Percentiles rank a stretch among this genome's conserved stretches.
phyloP scores from a whole-genome alignment of 306 rosid genomes.

The Rubus idaeus region DNA sequence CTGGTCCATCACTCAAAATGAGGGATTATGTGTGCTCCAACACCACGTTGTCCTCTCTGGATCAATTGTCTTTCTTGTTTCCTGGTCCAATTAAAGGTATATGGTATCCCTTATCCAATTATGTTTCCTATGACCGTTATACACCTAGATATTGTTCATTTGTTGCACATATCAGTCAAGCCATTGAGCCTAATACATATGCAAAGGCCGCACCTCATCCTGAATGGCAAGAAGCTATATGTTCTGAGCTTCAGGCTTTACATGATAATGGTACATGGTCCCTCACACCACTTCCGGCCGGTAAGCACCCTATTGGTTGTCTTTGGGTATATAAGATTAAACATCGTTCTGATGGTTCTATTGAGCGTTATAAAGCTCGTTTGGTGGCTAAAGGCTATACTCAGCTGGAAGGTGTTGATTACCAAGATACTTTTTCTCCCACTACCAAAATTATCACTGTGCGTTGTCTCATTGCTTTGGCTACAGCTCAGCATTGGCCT shows the following conservation, averaged over 20 bases:
- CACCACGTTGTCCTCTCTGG: background rate
- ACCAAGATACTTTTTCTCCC: background rate
- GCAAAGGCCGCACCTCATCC: background rate
- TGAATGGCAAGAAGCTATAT: conserved; percentile 1
- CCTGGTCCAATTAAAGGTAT: background rate
- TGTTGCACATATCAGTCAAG: background rate
- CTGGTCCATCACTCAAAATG: too few relatives aligned
- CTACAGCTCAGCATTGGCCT: background rate
- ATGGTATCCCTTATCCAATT: background rate
- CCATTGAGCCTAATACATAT: background rate
- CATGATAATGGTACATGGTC: conserved; percentile 8
- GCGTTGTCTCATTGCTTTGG: background rate
- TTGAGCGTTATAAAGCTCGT: background rate
- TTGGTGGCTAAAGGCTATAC: background rate
- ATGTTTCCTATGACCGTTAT: background rate
- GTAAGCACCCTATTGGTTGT: background rate
- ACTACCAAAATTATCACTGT: too few relatives aligned
- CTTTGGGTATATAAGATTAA: background rate
- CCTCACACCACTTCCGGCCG: background rate
- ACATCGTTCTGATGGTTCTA: too few relatives aligned
- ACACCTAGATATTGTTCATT: background rate
- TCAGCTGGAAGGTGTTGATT: conserved; percentile 9
- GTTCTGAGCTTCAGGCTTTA: background rate
- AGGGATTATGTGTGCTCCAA: conserved; percentile 8
- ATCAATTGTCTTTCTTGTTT: background rate